Evolutionary conservation across 2,329 filamentous ascomycete species (phyloP).

Genomic region (Periglandula ipomoeae): DNA sequence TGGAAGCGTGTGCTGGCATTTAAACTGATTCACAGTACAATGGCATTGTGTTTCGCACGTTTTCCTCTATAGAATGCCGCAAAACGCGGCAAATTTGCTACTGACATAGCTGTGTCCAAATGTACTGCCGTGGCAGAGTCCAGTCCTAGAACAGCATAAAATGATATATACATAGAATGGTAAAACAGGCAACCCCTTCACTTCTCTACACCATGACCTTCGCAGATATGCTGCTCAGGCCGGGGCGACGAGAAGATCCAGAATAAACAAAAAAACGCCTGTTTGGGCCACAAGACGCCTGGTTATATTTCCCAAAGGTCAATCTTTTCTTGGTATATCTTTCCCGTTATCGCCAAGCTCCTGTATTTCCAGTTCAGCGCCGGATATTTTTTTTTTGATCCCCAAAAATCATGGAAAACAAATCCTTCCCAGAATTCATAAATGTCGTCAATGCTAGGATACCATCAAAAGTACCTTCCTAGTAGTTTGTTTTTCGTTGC

Average conservation of each 20-base stretch:
- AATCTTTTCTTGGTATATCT: neutral
- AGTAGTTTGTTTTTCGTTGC: neutral
- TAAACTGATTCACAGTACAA: neutral
- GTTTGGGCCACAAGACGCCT: neutral
- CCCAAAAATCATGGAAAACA: neutral
- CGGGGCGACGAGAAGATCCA: neutral
- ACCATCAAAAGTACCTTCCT: neutral
- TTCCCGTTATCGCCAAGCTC: neutral
- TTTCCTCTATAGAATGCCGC: neutral
- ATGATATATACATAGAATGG: constrained; percentile 3
- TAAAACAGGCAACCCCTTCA: neutral
- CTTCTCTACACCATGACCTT: neutral
- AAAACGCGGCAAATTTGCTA: neutral
- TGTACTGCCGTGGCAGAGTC: neutral
- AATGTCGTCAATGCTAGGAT: constrained; percentile 3
- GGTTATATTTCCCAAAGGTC: neutral
- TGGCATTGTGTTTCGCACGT: neutral
- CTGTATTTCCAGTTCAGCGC: neutral
- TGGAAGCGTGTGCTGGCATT: too few species aligned
- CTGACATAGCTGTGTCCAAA: neutral
- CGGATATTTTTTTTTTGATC: neutral
- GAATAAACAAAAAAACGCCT: neutral
- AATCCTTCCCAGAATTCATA: constrained; percentile 3
- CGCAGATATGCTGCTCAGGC: too few species aligned
- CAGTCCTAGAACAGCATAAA: neutral